Evolutionary conservation across 257 asterid genomes (phyloP).

Genomic region (Salvia splendens): DNA sequence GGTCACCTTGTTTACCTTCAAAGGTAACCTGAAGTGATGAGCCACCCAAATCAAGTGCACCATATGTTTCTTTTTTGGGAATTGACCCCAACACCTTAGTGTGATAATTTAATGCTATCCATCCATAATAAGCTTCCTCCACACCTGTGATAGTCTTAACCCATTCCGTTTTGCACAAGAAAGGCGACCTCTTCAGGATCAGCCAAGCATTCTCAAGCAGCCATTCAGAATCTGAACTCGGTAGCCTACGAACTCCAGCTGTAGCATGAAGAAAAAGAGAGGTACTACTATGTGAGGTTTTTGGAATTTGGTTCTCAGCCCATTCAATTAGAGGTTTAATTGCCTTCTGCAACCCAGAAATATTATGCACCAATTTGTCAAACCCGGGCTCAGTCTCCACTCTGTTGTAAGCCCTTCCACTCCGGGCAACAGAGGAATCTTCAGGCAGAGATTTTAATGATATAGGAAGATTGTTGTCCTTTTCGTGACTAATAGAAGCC

Average conservation of each 20-base stretch:
- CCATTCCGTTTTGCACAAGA: constrained; percentile 89
- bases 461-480: constrained; percentile 67
- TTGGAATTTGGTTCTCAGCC: constrained; percentile 92
- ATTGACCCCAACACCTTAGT: constrained; percentile 70
- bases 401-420: constrained; percentile 90
- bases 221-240: constrained; percentile 88
- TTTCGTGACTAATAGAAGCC: constrained; percentile 56
- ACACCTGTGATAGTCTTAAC: constrained; percentile 76
- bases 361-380: constrained; percentile 84
- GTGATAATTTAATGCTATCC: constrained; percentile 92
- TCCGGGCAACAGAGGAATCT: constrained; percentile 53
- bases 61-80: constrained; percentile 75
- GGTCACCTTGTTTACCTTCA: constrained; percentile 52
- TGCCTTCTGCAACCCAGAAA: constrained; percentile 62
- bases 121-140: constrained; percentile 96
- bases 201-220: constrained; percentile 82
- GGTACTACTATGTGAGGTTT: constrained; percentile 62
- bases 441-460: constrained; percentile 77
- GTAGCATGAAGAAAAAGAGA: constrained; percentile 91
- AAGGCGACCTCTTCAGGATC: constrained; percentile 63
- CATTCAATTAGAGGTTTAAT: constrained; percentile 73
- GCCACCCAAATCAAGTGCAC: constrained; percentile 98
- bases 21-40: constrained; percentile 95
- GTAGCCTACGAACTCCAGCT: constrained; percentile 92
- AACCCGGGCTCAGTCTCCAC: constrained; percentile 99